These are phyloP conservation scores for Hypoxylon cercidicola DNA, from an alignment of 495 filamentous ascomycete species.

Conservation along the genomic window DNA sequence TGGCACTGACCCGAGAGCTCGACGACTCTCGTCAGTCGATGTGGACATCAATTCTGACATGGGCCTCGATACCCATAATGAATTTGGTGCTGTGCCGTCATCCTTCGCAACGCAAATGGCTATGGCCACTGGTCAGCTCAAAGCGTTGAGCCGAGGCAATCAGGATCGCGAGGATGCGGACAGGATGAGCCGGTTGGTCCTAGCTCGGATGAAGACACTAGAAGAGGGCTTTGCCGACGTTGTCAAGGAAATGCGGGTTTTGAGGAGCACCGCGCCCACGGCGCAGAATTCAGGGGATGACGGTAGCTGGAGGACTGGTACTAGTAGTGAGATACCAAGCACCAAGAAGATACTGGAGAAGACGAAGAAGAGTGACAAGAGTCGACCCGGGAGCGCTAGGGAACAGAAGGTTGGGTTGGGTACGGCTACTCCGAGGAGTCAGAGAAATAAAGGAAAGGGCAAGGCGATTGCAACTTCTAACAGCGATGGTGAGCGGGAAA, in stretches of 20 bases:
- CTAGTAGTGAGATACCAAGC: conserved; percentile 35
- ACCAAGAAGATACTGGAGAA: conserved; percentile 19
- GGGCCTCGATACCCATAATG: conserved; percentile 69
- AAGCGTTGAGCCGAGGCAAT: conserved; percentile 37
- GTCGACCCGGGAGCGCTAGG: conserved; percentile 27
- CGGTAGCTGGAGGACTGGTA: conserved; percentile 33
- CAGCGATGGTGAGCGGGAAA: conserved; percentile 31
- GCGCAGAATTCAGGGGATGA: conserved; percentile 57
- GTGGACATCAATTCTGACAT: conserved; percentile 78
- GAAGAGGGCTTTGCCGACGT: conserved; percentile 88
- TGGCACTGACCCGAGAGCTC: conserved; percentile 46
- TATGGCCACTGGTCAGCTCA: conserved; percentile 67
- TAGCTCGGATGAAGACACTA: conserved; percentile 91
- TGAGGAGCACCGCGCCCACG: conserved; percentile 56
- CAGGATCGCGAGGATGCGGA: conserved; percentile 67
- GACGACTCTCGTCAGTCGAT: conserved; percentile 66
- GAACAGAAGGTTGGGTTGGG: conserved; percentile 25
- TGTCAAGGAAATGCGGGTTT: conserved; percentile 81
- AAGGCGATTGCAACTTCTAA: conserved; percentile 39
- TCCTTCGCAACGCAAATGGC: conserved; percentile 84
- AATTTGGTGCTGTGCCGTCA: conserved; percentile 72
- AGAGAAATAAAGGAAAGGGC: conserved; percentile 43
- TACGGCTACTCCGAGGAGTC: conserved; percentile 11
- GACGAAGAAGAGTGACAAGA: conserved; percentile 30
- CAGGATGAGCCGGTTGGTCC: conserved; percentile 79